Conservation (phyloP, 2,329 filamentous ascomycete species). For the Fusarium staphyleae region DNA sequence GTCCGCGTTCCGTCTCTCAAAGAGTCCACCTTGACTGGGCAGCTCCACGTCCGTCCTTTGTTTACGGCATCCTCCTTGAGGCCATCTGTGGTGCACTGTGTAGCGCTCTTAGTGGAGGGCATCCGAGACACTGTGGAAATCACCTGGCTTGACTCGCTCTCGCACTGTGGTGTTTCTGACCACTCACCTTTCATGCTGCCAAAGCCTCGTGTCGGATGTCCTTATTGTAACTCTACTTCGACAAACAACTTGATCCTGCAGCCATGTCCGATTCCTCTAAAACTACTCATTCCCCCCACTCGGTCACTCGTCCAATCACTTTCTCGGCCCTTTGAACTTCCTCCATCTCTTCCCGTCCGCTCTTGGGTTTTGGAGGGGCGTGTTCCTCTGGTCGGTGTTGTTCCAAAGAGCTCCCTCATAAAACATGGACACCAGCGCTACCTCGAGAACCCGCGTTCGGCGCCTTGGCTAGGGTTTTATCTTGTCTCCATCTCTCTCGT, state of each 20-base stretch:
- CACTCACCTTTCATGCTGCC: constrained; percentile 17
- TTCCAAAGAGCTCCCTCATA: constrained; percentile 6
- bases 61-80: constrained; percentile 17
- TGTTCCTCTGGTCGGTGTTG: constrained; percentile 17
- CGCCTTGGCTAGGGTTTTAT: constrained; percentile 21
- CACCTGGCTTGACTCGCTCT: background rate
- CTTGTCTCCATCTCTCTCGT: constrained; percentile 7
- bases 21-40: background rate
- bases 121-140: background rate
- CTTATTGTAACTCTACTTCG: constrained; percentile 30
- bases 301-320: constrained; percentile 20
- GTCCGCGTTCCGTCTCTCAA: background rate
- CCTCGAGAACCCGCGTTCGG: constrained; percentile 7
- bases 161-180: constrained; percentile 22
- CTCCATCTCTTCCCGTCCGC: constrained; percentile 18
- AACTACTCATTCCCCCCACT: constrained; percentile 34
- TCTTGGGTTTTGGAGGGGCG: constrained; percentile 21
- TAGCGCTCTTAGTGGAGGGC: constrained; percentile 12
- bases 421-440: constrained; percentile 11
- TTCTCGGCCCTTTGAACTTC: constrained; percentile 21
- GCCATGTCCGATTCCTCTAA: constrained; percentile 26
- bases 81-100: constrained; percentile 17
- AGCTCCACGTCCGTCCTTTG: background rate
- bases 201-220: constrained; percentile 17
- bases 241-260: constrained; percentile 31